Percentiles rank a stretch among this genome's conserved stretches.
Evolutionary conservation across 306 rosid genomes (phyloP).

Genomic region (Neltuma alba): DNA sequence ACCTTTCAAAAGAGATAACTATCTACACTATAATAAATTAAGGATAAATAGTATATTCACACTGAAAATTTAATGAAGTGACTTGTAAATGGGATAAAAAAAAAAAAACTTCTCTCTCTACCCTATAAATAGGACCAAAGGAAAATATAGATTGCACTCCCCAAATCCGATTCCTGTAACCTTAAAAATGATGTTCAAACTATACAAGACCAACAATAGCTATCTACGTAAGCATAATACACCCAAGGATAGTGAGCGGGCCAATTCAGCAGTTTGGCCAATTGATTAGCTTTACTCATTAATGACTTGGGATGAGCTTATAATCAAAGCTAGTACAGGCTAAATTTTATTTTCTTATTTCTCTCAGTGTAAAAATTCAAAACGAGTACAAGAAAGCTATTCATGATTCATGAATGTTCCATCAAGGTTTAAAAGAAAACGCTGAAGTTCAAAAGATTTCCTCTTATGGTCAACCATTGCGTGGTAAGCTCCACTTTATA

Average conservation of each 20-base stretch:
- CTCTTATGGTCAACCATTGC: background rate
- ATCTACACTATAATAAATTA: background rate
- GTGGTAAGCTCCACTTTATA: constrained; percentile 11
- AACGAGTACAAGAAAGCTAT: background rate
- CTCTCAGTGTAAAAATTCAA: background rate
- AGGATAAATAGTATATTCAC: too few species aligned
- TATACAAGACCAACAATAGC: background rate
- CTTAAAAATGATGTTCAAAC: background rate
- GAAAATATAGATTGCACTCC: background rate
- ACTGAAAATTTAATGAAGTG: too few species aligned
- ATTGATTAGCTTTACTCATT: background rate
- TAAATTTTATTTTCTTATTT: background rate
- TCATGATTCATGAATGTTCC: background rate
- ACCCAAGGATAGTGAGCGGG: background rate
- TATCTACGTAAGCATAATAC: background rate
- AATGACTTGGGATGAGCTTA: background rate
- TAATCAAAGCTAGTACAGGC: background rate
- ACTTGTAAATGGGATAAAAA: too few species aligned
- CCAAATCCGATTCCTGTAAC: background rate
- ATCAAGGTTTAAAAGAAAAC: constrained; percentile 9
- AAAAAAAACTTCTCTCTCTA: too few species aligned
- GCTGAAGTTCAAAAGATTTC: constrained; percentile 4
- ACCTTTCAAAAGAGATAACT: too few species aligned
- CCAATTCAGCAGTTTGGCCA: background rate
- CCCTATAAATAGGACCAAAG: too few species aligned